Percentiles rank a stretch among this genome's conserved stretches.
Conservation (phyloP, 305 asterid species). For the Lippia alba region DNA sequence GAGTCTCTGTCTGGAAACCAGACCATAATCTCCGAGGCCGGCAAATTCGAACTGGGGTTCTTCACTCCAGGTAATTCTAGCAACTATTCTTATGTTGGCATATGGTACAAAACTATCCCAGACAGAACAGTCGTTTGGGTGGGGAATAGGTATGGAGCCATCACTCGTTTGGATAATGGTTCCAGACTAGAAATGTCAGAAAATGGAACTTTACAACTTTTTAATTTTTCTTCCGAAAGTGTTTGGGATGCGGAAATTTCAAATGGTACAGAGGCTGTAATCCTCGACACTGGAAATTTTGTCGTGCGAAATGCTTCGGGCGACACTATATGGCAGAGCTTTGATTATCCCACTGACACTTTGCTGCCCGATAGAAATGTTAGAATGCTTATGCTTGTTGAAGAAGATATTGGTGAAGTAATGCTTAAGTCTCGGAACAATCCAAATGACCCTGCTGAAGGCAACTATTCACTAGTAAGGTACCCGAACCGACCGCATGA, state of each 20-base stretch:
- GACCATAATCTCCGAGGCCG: too few relatives aligned
- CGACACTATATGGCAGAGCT: slow-evolving; percentile 38
- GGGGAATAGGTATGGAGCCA: slow-evolving; percentile 28
- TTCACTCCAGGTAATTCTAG: neutral
- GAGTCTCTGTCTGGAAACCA: too few relatives aligned
- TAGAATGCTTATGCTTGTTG: too few relatives aligned
- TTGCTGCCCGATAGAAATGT: slow-evolving; percentile 41
- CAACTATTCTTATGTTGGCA: neutral
- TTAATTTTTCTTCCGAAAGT: too few relatives aligned
- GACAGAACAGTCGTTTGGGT: slow-evolving; percentile 38
- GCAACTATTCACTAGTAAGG: slow-evolving; percentile 22
- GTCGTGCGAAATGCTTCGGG: slow-evolving; percentile 33
- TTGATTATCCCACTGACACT: slow-evolving; percentile 41
- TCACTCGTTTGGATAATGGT: neutral
- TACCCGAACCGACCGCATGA: slow-evolving; percentile 16
- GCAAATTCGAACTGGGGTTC: too few relatives aligned
- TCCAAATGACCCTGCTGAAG: slow-evolving; percentile 28
- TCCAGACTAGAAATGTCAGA: slow-evolving; percentile 23
- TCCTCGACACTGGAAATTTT: slow-evolving; percentile 42
- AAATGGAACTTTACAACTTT: slow-evolving; percentile 3
- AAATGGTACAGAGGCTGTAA: slow-evolving; percentile 26
- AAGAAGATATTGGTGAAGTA: too few relatives aligned
- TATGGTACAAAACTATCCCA: slow-evolving; percentile 37
- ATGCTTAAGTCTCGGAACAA: slow-evolving; percentile 34
- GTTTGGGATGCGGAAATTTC: neutral